phyloP scores from a whole-genome alignment of 768 basidiomycete species.

The Dendrothele bispora region DNA sequence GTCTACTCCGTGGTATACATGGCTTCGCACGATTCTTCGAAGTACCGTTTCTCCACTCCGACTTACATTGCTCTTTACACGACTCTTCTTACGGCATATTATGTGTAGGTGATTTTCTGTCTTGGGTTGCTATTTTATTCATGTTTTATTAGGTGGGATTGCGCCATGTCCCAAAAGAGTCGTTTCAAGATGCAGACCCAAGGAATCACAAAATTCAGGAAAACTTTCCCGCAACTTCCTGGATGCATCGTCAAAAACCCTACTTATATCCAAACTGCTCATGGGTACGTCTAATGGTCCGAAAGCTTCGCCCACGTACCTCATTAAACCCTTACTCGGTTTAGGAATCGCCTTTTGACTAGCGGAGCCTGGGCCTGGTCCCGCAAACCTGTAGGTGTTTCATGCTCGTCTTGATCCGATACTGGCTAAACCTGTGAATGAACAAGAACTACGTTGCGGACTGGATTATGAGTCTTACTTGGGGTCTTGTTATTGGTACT shows the following conservation, averaged over 20 bases:
- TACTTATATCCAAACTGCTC: constrained; percentile 87
- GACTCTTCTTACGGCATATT: constrained; percentile 83
- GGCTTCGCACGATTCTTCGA: constrained; percentile 88
- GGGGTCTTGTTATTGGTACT: constrained; percentile 78
- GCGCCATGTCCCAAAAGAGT: constrained; percentile 95
- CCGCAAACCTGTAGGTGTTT: constrained; percentile 79
- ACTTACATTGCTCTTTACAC: constrained; percentile 72
- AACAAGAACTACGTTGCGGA: constrained; percentile 90
- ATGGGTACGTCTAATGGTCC: constrained; percentile 59
- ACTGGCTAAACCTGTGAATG: neutral
- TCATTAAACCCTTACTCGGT: neutral
- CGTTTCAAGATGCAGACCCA: constrained; percentile 97
- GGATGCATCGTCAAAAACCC: constrained; percentile 83
- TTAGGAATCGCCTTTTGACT: constrained; percentile 84
- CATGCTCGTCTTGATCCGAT: neutral
- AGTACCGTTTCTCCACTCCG: constrained; percentile 82
- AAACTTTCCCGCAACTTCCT: constrained; percentile 93
- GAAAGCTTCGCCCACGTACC: neutral
- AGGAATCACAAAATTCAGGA: constrained; percentile 81
- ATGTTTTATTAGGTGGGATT: constrained; percentile 70
- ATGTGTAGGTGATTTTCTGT: constrained; percentile 53
- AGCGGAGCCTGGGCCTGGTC: constrained; percentile 95
- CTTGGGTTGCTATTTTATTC: constrained; percentile 4
- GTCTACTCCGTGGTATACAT: constrained; percentile 98
- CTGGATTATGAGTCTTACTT: constrained; percentile 82